Conservation (phyloP, 352 stramenopile genomes). For the Phytopythium kandeliae region DNA sequence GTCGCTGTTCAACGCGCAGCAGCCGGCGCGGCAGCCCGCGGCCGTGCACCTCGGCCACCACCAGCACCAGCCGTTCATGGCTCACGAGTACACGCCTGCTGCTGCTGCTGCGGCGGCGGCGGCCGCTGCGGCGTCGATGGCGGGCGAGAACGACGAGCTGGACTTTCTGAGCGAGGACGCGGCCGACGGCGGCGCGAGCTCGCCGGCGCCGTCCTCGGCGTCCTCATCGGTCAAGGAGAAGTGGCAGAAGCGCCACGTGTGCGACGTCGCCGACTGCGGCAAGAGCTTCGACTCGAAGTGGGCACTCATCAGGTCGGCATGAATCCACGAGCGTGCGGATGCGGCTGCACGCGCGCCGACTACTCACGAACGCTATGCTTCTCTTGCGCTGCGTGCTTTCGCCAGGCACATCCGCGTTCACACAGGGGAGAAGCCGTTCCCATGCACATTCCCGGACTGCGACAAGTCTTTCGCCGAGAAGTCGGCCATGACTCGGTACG, state of each 20-base stretch:
- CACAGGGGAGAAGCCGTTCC: too few relatives aligned
- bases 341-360: too few relatives aligned
- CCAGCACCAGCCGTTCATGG: conserved; percentile 9
- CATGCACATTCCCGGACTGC: conserved; percentile 74
- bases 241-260: conserved; percentile 75
- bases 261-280: conserved; percentile 53
- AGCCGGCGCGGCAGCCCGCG: conserved; percentile 6
- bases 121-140: conserved; percentile 2
- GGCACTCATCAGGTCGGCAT: conserved; percentile 63
- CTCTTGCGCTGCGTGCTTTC: background rate
- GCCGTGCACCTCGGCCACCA: conserved; percentile 7
- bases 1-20: conserved; percentile 2
- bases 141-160: conserved; percentile 10
- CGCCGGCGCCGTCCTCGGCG: conserved; percentile 26
- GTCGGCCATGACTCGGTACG: conserved; percentile 77
- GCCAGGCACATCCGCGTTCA: conserved; percentile 80
- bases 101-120: conserved; percentile 19
- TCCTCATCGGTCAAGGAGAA: conserved; percentile 44
- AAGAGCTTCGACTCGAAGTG: conserved; percentile 87
- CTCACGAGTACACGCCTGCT: conserved; percentile 2
- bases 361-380: too few relatives aligned
- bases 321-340: too few relatives aligned
- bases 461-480: conserved; percentile 89
- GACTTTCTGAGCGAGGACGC: conserved; percentile 8
- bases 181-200: conserved; percentile 11